Evolutionary conservation across 1,284 basidiomycete species (phyloP), one percentile per base, ranked within the genome.

Genomic region (Ustilago hordei): DNA sequence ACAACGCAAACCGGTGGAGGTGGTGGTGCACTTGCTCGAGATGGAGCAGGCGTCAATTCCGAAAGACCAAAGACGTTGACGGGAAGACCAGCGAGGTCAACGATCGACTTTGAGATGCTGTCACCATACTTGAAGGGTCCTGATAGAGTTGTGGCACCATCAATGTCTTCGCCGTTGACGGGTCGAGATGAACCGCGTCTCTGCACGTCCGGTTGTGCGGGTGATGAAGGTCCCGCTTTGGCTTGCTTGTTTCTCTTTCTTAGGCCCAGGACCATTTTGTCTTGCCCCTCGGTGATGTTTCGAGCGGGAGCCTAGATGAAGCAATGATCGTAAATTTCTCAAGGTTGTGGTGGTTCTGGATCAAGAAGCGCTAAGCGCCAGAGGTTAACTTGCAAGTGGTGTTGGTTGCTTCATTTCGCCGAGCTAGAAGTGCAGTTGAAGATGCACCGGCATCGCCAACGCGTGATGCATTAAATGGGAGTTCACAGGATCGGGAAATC

Each of bases 1-100:
- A 75, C 58, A 6, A 84, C 60, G 53, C 80, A 81, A 32, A 85
- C 79, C 7, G 81, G 74, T 7, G 84, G 82, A 23, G 71, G 69
- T 31, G 75, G 60, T 1, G 79, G 70, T 12, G 79, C 76, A 9
- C 67, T 65, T 3, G 76, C 64, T 13, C 79, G 68, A n/a, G 79
- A 63, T 2, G 69, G 64, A 2, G 63, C 66, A 8, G 79, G 80
- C 1, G 78, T 80, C 31, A 85, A 65, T 54, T 85, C 77, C 19
- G 72, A 45, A 8, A 85, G 61, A 8, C 84, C 84, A 53, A 81
- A 85, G 1, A 85, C 81, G 45, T 81, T 76, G 55, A 84, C 70
- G 0, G 83, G 83, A 13, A 85, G 71, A 4, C 84, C 84, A 3
- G 78, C 81, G 2, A 85, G 45, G 58, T 84, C 70, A 31, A 85